These are phyloP conservation scores for Leccinum pachyderme DNA, from an alignment of 1,284 basidiomycete species.

Conservation along the genomic window DNA sequence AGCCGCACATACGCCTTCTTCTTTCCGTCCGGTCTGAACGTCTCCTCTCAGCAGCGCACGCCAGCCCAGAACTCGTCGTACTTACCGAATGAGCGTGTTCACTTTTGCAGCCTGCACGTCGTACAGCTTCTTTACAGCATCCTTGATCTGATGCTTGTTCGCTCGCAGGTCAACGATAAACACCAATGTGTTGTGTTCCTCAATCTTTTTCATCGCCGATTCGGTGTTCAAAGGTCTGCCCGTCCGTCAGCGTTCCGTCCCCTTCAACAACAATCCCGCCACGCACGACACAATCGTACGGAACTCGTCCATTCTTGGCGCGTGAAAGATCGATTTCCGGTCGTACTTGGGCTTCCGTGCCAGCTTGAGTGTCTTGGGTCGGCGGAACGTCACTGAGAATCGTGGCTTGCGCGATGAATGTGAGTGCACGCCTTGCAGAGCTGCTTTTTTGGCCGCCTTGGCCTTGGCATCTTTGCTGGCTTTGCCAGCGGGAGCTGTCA, in stretches of 20 bases:
- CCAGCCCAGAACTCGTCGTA: conserved; percentile 6
- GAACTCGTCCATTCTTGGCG: conserved; percentile 97
- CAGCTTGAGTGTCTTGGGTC: conserved; percentile 92
- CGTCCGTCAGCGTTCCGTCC: conserved; percentile 11
- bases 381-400: conserved; percentile 91
- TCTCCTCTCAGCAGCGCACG: neutral
- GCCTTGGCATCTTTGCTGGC: conserved; percentile 66
- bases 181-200: conserved; percentile 99
- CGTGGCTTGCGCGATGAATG: conserved; percentile 83
- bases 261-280: neutral
- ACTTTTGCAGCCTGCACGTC: conserved; percentile 95
- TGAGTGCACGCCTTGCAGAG: conserved; percentile 81
- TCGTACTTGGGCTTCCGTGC: conserved; percentile 87
- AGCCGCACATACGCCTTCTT: conserved; percentile 99
- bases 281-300: conserved; percentile 86
- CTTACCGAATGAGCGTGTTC: conserved; percentile 96
- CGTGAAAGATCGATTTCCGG: conserved; percentile 91
- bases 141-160: conserved; percentile 99
- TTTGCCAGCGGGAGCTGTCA: conserved; percentile 23
- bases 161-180: conserved; percentile 94
- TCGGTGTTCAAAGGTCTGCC: conserved; percentile 77
- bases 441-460: conserved; percentile 95
- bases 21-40: conserved; percentile 89
- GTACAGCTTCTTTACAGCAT: conserved; percentile 98
- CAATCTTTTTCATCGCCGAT: conserved; percentile 96